These are phyloP conservation scores for Rhizopus stolonifer DNA, from an alignment of 371 early-diverging fungal genomes.

Conservation along the genomic window DNA sequence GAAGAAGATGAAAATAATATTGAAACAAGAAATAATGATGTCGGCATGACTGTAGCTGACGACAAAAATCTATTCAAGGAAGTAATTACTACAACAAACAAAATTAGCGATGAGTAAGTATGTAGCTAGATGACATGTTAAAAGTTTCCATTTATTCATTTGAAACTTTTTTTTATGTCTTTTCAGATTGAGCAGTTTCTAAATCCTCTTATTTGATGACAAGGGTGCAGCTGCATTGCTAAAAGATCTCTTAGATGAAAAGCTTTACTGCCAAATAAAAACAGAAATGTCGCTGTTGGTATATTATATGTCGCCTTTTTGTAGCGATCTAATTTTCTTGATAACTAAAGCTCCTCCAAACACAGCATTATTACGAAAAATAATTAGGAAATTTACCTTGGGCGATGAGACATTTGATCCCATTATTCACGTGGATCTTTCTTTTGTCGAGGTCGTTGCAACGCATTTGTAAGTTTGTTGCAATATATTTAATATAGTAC, in stretches of 20 bases:
- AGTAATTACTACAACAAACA: conserved; percentile 8
- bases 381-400: conserved; percentile 9
- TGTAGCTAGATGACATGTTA: conserved; percentile 11
- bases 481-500: conserved; percentile 7
- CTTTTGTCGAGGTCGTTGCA: conserved; percentile 10
- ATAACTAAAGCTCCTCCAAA: conserved; percentile 6
- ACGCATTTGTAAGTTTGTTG: conserved; percentile 12
- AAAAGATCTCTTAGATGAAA: conserved; percentile 7
- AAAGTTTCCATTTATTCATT: conserved; percentile 9
- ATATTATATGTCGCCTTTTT: conserved; percentile 7
- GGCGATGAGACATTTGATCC: conserved; percentile 10
- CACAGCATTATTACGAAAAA: conserved; percentile 8
- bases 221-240: conserved; percentile 5
- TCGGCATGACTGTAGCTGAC: conserved; percentile 5
- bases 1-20: conserved; percentile 3
- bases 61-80: conserved; percentile 7
- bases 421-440: conserved; percentile 10
- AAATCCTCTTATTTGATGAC: conserved; percentile 7
- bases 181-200: conserved; percentile 9
- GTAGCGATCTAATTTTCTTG: conserved; percentile 8
- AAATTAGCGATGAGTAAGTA: conserved; percentile 13
- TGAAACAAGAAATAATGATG: conserved; percentile 6
- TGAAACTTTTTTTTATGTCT: conserved; percentile 8
- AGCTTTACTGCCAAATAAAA: conserved; percentile 5
- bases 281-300: conserved; percentile 7